Evolutionary conservation across 2,329 filamentous ascomycete genomes (phyloP).

Genomic region (Fusarium heterosporum): DNA sequence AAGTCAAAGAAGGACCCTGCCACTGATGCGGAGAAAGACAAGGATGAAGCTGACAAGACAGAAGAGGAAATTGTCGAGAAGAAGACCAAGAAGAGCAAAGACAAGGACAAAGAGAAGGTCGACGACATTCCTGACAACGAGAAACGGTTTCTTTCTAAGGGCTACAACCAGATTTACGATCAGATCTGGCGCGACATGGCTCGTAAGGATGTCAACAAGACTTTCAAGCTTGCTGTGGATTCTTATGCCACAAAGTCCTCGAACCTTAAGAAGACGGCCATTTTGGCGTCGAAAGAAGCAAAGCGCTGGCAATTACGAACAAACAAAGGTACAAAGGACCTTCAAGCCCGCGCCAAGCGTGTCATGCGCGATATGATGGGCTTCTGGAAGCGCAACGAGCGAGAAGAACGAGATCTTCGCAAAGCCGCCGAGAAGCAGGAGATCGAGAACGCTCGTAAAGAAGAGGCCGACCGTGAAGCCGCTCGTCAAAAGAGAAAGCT

Average conservation of each 20-base stretch:
- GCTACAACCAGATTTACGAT: conserved; percentile 96
- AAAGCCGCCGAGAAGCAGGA: conserved; percentile 96
- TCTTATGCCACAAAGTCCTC: conserved; percentile 89
- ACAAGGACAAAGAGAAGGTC: conserved; percentile 64
- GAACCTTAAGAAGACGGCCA: conserved; percentile 98
- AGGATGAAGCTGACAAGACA: conserved; percentile 59
- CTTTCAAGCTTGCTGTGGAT: conserved; percentile 86
- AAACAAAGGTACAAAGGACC: conserved; percentile 98
- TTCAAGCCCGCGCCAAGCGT: conserved; percentile 94
- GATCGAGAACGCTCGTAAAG: conserved; percentile 94
- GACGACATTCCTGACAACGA: conserved; percentile 67
- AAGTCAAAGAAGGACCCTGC: conserved; percentile 54
- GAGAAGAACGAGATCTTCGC: conserved; percentile 93
- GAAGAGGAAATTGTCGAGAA: conserved; percentile 51
- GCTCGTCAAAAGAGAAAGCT: conserved; percentile 98
- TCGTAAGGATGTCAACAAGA: conserved; percentile 92
- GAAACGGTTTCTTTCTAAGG: conserved; percentile 84
- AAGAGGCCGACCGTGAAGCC: conserved; percentile 96
- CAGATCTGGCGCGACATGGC: conserved; percentile 97
- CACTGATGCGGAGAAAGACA: conserved; percentile 56
- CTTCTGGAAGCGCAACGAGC: conserved; percentile 99
- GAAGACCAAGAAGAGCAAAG: conserved; percentile 64
- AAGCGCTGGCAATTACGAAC: conserved; percentile 97
- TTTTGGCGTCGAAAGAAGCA: conserved; percentile 95
- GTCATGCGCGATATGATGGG: conserved; percentile 99